Conservation (phyloP, 2,329 filamentous ascomycete species). For the Fusarium oxysporum region DNA sequence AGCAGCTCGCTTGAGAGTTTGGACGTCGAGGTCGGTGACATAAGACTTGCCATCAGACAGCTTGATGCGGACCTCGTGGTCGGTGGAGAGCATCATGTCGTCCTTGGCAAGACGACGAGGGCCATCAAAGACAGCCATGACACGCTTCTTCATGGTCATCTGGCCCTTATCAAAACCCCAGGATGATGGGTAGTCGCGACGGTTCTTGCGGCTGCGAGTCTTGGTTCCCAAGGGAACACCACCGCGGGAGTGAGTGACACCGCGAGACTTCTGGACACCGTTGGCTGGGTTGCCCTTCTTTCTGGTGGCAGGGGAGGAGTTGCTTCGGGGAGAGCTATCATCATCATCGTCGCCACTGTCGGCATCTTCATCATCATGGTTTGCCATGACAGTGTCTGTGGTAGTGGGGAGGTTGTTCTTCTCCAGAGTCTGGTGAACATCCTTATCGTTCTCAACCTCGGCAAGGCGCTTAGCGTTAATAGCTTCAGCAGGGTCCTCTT, state of each 20-base stretch:
- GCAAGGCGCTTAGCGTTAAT: constrained; percentile 76
- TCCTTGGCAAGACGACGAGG: constrained; percentile 91
- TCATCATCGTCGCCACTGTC: constrained; percentile 67
- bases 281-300: constrained; percentile 67
- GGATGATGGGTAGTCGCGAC: constrained; percentile 90
- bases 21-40: constrained; percentile 92
- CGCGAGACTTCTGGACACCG: constrained; percentile 74
- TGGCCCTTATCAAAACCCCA: constrained; percentile 94
- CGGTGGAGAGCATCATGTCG: constrained; percentile 97
- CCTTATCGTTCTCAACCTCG: constrained; percentile 72
- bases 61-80: constrained; percentile 91
- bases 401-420: constrained; percentile 69
- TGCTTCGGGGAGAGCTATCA: constrained; percentile 61
- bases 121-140: constrained; percentile 93
- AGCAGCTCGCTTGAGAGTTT: constrained; percentile 88
- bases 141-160: constrained; percentile 99
- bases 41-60: constrained; percentile 81
- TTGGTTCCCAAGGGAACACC: constrained; percentile 71
- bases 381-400: constrained; percentile 52
- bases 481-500: constrained; percentile 76
- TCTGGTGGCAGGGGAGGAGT: constrained; percentile 58
- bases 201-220: constrained; percentile 83
- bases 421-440: constrained; percentile 71
- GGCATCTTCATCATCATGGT: constrained; percentile 66
- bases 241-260: constrained; percentile 82